These are phyloP conservation scores for Fallopia convolvulus DNA, from an alignment of 148 eudicot species.

Conservation along the genomic window DNA sequence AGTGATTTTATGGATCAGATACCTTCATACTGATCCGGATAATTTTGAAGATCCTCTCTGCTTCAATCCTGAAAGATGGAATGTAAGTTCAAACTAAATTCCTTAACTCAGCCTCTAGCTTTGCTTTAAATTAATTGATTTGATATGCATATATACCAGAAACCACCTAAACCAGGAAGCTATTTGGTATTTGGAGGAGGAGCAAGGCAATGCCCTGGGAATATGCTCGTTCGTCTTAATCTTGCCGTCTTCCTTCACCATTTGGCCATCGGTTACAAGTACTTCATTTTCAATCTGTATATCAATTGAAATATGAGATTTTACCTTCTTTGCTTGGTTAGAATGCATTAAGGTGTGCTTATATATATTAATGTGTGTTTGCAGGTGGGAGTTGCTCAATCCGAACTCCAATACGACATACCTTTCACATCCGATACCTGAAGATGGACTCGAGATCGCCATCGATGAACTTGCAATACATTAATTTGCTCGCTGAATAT, in stretches of 20 bases:
- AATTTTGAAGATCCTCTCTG: constrained; percentile 42
- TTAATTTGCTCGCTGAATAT: too few relatives aligned
- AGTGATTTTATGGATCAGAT: constrained; percentile 32
- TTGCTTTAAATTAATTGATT: too few relatives aligned
- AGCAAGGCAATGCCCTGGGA: constrained; percentile 38
- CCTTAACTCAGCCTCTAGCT: too few relatives aligned
- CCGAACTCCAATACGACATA: background rate
- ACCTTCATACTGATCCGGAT: constrained; percentile 43
- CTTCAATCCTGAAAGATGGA: constrained; percentile 62
- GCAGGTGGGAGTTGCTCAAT: background rate
- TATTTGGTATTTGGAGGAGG: constrained; percentile 35
- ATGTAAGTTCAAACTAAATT: constrained; percentile 22
- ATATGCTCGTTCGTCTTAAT: constrained; percentile 36
- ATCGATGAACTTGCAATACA: too few relatives aligned
- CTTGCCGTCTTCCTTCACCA: constrained; percentile 42
- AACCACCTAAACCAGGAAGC: background rate
- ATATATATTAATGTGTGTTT: background rate
- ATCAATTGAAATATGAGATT: too few relatives aligned
- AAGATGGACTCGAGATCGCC: too few relatives aligned
- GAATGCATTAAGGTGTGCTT: too few relatives aligned
- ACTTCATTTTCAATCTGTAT: background rate
- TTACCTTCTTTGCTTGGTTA: too few relatives aligned
- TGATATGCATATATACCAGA: background rate
- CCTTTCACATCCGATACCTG: background rate
- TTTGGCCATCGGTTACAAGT: constrained; percentile 11